phyloP scores from a whole-genome alignment of 805 yeast species.

The Candida nemodendra region DNA sequence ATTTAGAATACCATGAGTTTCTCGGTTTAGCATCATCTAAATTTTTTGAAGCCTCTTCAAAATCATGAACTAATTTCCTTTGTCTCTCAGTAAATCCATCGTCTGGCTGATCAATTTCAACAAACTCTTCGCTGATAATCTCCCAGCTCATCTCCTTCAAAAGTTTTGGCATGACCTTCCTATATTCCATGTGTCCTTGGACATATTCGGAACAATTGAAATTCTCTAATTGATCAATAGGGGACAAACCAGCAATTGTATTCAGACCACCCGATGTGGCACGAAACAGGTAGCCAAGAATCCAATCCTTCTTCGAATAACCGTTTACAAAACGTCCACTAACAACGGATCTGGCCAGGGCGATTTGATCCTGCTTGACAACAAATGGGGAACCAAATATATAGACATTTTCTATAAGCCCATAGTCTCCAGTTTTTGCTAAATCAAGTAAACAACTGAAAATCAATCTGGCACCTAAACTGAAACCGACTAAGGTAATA shows the following conservation, averaged over 20 bases:
- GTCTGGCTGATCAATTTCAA: slow-evolving; percentile 95
- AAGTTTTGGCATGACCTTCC: slow-evolving; percentile 87
- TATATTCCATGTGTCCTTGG: slow-evolving; percentile 96
- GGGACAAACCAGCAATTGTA: slow-evolving; percentile 87
- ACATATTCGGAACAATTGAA: slow-evolving; percentile 83
- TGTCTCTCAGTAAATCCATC: slow-evolving; percentile 83
- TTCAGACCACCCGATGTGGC: slow-evolving; percentile 95
- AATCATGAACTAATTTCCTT: slow-evolving; percentile 75
- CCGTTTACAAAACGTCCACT: slow-evolving; percentile 91
- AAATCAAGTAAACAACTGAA: slow-evolving; percentile 86
- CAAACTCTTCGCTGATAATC: slow-evolving; percentile 84
- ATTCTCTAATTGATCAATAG: slow-evolving; percentile 76
- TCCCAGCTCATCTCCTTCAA: slow-evolving; percentile 71
- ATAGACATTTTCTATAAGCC: slow-evolving; percentile 84
- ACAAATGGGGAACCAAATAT: slow-evolving; percentile 89
- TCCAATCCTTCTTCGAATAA: slow-evolving; percentile 91
- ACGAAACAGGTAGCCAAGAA: slow-evolving; percentile 88
- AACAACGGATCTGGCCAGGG: slow-evolving; percentile 78
- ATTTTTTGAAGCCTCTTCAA: slow-evolving; percentile 69
- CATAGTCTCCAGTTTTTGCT: slow-evolving; percentile 81
- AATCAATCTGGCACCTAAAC: slow-evolving; percentile 88
- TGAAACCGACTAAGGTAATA: slow-evolving; percentile 87
- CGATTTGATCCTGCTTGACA: slow-evolving; percentile 71
- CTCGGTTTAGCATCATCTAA: slow-evolving; percentile 48
- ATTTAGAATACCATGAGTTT: slow-evolving; percentile 43